A percentile compares a stretch with the other conserved stretches of the same genome.
Conservation (phyloP, 2,329 filamentous ascomycete species). For the Epichloe elymi region DNA sequence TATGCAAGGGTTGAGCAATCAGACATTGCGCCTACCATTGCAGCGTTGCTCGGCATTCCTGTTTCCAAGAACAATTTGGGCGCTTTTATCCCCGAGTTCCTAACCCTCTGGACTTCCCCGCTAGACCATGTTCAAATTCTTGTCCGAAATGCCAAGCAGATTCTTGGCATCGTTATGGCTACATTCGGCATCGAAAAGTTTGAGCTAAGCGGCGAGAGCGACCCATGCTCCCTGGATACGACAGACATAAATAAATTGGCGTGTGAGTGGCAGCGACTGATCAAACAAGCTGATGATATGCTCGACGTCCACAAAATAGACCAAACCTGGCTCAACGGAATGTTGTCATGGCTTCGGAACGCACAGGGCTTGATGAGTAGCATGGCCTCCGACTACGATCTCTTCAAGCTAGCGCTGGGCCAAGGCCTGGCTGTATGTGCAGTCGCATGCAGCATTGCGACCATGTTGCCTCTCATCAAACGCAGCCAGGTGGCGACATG, state of each 20-base stretch:
- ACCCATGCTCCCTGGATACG: conserved; percentile 23
- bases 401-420: conserved; percentile 44
- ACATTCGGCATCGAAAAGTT: conserved; percentile 47
- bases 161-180: conserved; percentile 62
- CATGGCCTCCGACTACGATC: conserved; percentile 85
- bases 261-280: conserved; percentile 49
- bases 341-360: conserved; percentile 48
- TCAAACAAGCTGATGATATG: conserved; percentile 12
- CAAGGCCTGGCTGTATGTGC: conserved; percentile 24
- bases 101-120: conserved; percentile 53
- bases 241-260: conserved; percentile 44
- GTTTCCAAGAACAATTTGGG: conserved; percentile 84
- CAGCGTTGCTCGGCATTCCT: conserved; percentile 75
- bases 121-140: conserved; percentile 54
- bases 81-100: conserved; percentile 66
- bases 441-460: conserved; percentile 9
- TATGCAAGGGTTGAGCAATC: conserved; percentile 85
- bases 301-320: conserved; percentile 16
- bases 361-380: conserved; percentile 74
- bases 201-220: conserved; percentile 15
- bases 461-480: conserved; percentile 6
- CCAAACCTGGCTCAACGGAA: conserved; percentile 28
- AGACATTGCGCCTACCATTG: conserved; percentile 81
- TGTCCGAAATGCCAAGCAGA: conserved; percentile 66
- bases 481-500: conserved; percentile 26